Evolutionary conservation across 345 rosid genomes (phyloP).

Genomic region (Lepidium africanum): DNA sequence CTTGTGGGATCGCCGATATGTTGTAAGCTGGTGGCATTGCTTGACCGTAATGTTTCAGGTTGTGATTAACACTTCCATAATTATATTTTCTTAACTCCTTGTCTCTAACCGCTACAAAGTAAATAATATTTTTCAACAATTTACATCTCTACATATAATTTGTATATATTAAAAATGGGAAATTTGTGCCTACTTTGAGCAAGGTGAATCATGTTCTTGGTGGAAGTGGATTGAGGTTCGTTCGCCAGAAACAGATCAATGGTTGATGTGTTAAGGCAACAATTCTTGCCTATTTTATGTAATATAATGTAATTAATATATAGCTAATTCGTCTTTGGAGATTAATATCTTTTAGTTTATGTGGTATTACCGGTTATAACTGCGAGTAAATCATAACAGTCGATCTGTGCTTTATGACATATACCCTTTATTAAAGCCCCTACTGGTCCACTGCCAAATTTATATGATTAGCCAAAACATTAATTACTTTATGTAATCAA

Average conservation of each 20-base stretch:
- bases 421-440: conserved; percentile 35
- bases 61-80: conserved; percentile 46
- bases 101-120: conserved; percentile 52
- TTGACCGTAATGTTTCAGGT: conserved; percentile 56
- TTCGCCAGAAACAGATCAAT: conserved; percentile 43
- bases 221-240: conserved; percentile 79
- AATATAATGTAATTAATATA: not conserved
- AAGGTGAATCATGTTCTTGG: conserved; percentile 81
- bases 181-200: conserved; percentile 57
- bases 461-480: not conserved
- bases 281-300: conserved; percentile 53
- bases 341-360: not conserved
- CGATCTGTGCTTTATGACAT: conserved; percentile 55
- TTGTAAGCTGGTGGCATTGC: conserved; percentile 61
- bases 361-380: conserved; percentile 54
- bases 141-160: no score
- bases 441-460: conserved; percentile 42
- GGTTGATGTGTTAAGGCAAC: conserved; percentile 77
- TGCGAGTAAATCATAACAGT: conserved; percentile 66
- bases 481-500: not conserved
- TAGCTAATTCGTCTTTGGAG: not conserved
- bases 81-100: conserved; percentile 58
- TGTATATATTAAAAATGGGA: not conserved
- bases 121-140: not conserved
- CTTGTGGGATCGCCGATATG: conserved; percentile 62